Percentiles rank a stretch among this genome's conserved stretches.
Conservation (phyloP, 176 grass and related monocot species). For the Triticum urartu region DNA sequence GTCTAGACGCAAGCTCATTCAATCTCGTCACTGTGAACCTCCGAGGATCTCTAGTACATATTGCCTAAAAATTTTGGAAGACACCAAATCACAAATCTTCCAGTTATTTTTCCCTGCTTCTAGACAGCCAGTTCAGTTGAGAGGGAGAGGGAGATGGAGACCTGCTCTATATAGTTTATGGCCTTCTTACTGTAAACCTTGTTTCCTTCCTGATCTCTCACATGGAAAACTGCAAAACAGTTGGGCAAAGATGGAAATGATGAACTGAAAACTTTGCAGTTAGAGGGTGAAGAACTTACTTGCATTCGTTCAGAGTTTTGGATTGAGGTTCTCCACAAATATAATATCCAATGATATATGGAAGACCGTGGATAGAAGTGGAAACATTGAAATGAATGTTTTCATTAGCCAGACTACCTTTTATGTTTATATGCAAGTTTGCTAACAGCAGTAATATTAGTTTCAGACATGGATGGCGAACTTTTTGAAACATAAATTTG, state of each 20-base stretch:
- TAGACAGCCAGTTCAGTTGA: no score
- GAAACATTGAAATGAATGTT: background rate
- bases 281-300: background rate
- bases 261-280: background rate
- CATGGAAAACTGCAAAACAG: conserved; percentile 51
- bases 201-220: conserved; percentile 53
- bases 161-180: conserved; percentile 50
- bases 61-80: background rate
- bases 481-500: no score
- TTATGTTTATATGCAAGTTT: background rate
- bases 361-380: background rate
- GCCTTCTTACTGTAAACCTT: conserved; percentile 44
- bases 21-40: background rate
- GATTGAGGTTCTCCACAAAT: background rate
- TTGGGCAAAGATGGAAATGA: background rate
- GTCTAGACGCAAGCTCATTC: background rate
- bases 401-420: background rate
- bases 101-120: background rate
- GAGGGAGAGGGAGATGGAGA: background rate
- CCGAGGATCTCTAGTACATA: background rate
- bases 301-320: background rate
- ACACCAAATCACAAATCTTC: background rate
- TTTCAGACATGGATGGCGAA: background rate
- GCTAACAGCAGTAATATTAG: background rate
- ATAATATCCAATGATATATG: background rate